phyloP scores from a whole-genome alignment of 768 basidiomycete species.

The Leccinellum albellum region DNA sequence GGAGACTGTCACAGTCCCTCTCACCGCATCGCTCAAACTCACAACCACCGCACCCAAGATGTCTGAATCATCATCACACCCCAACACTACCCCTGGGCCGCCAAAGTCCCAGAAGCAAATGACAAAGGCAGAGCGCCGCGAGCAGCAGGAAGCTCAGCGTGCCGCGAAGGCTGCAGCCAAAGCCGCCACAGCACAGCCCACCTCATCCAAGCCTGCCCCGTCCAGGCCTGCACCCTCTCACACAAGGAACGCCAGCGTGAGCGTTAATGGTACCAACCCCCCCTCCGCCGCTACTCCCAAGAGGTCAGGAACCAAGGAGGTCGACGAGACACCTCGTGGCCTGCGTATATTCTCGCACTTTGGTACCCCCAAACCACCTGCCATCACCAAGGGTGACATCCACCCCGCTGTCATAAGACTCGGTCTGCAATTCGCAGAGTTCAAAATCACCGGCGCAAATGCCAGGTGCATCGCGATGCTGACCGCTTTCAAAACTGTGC shows the following conservation, averaged over 20 bases:
- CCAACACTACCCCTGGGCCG: constrained; percentile 4
- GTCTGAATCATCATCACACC: constrained; percentile 1
- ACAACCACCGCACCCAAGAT: constrained; percentile 3
- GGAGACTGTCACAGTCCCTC: constrained; percentile 12
- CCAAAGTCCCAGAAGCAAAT: constrained; percentile 61
- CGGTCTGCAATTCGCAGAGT: constrained; percentile 86
- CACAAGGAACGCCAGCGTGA: constrained; percentile 16
- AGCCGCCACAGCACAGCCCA: constrained; percentile 25
- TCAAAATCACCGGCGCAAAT: constrained; percentile 91
- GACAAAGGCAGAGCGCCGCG: constrained; percentile 78
- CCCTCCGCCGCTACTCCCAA: constrained; percentile 19
- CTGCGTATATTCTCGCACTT: constrained; percentile 85
- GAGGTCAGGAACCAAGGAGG: constrained; percentile 29
- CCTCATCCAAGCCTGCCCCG: constrained; percentile 21
- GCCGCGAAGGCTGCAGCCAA: constrained; percentile 65
- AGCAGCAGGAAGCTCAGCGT: constrained; percentile 74
- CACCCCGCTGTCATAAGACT: constrained; percentile 87
- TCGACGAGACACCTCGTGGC: constrained; percentile 48
- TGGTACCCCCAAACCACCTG: constrained; percentile 59
- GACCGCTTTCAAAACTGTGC: constrained; percentile 85
- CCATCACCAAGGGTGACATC: constrained; percentile 72
- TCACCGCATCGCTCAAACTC: constrained; percentile 18
- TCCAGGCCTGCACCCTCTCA: constrained; percentile 27
- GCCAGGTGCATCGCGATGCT: constrained; percentile 93
- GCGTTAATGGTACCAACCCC: constrained; percentile 15